phyloP scores from a whole-genome alignment of 305 asterid species.

The Fraxinus nigra region DNA sequence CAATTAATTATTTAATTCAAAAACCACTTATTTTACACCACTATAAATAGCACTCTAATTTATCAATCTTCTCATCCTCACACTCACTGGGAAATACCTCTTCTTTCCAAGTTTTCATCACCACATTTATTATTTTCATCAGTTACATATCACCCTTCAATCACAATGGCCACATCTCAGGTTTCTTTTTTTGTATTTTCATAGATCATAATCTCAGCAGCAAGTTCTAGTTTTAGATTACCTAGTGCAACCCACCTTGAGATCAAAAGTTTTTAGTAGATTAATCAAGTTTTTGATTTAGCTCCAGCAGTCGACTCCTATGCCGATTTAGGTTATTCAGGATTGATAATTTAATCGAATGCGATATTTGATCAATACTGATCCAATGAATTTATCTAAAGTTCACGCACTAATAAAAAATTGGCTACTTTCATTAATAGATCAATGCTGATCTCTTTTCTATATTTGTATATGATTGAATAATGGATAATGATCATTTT shows the following conservation, averaged over 20 bases:
- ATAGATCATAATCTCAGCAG: neutral
- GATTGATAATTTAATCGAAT: neutral
- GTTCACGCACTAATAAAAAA: neutral
- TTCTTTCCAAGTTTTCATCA: neutral
- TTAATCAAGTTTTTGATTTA: neutral
- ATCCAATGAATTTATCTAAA: neutral
- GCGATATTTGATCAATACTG: neutral
- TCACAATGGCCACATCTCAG: slow-evolving; percentile 39
- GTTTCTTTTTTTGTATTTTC: neutral
- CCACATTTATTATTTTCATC: neutral
- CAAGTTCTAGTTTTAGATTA: neutral
- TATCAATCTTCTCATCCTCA: slow-evolving; percentile 24
- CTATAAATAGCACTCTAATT: slow-evolving; percentile 30
- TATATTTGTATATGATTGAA: neutral
- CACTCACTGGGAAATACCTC: neutral
- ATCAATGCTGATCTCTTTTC: neutral
- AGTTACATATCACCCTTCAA: neutral
- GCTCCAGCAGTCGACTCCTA: neutral
- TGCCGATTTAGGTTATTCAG: neutral
- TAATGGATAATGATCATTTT: neutral
- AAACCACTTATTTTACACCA: neutral
- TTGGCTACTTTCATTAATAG: neutral
- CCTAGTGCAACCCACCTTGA: neutral
- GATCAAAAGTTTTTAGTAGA: neutral
- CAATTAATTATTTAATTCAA: neutral